Evolutionary conservation across 805 yeast genomes (phyloP).

Genomic region (Metschnikowia baotianmanensis): DNA sequence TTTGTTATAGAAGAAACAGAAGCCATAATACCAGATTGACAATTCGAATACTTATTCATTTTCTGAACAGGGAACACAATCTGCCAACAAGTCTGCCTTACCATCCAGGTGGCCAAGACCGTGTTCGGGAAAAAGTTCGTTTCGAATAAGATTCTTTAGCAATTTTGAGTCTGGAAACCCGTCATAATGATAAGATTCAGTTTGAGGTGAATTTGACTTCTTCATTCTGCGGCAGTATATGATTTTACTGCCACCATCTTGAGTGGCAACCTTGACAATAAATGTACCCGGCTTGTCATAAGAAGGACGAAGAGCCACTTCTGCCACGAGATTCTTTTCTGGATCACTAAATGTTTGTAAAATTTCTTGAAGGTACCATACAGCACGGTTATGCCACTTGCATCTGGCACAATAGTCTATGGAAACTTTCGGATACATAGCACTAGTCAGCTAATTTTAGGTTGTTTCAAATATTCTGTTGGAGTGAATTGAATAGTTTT

Average conservation of each 20-base stretch:
- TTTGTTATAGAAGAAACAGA: background rate
- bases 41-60: constrained; percentile 5
- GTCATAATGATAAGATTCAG: constrained; percentile 41
- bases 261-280: constrained; percentile 11
- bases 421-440: constrained; percentile 51
- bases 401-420: constrained; percentile 80
- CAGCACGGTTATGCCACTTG: constrained; percentile 84
- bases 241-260: constrained; percentile 10
- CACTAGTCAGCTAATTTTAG: background rate
- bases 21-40: background rate
- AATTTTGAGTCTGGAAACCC: constrained; percentile 89
- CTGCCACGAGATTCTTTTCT: constrained; percentile 38
- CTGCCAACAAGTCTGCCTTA: constrained; percentile 10
- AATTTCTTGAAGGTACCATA: constrained; percentile 85
- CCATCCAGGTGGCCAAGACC: constrained; percentile 65
- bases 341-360: constrained; percentile 72
- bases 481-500: background rate
- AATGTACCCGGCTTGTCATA: constrained; percentile 25
- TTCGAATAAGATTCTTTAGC: constrained; percentile 65
- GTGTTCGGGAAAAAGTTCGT: constrained; percentile 51
- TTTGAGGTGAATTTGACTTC: constrained; percentile 28
- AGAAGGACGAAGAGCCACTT: constrained; percentile 25
- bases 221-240: constrained; percentile 59
- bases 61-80: constrained; percentile 16
- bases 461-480: no score